Percentiles rank a stretch among this genome's conserved stretches.
Conservation (phyloP, 352 stramenopile genomes). For the Globisporangium perplexum region DNA sequence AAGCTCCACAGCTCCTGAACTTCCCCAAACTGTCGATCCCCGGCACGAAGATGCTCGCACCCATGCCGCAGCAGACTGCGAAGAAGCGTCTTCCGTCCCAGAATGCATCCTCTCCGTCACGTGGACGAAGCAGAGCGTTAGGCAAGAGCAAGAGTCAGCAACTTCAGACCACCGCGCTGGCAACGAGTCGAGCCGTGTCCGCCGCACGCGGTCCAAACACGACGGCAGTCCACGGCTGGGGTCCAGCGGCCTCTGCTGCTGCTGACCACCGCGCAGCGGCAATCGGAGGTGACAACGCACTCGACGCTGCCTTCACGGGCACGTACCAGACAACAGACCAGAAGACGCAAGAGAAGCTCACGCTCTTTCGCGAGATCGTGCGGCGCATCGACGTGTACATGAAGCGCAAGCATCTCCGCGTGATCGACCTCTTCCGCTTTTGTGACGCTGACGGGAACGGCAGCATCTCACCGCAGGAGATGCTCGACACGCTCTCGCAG, state of each 20-base stretch:
- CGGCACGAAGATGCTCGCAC: slow-evolving; percentile 25
- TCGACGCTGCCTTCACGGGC: slow-evolving; percentile 38
- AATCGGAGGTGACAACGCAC: neutral
- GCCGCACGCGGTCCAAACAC: no score
- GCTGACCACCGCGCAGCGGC: neutral
- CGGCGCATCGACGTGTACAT: slow-evolving; percentile 81
- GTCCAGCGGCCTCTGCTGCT: neutral
- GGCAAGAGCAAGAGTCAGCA: slow-evolving; percentile 13
- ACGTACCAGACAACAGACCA: slow-evolving; percentile 65
- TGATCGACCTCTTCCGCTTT: slow-evolving; percentile 85
- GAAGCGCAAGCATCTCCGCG: slow-evolving; percentile 75
- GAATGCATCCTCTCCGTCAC: neutral
- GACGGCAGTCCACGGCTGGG: neutral
- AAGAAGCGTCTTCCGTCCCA: slow-evolving; percentile 5
- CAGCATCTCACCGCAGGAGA: slow-evolving; percentile 71
- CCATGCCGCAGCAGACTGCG: neutral
- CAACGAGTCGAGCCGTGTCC: neutral
- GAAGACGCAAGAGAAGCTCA: slow-evolving; percentile 59
- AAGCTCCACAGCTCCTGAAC: slow-evolving; percentile 19
- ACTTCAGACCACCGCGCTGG: neutral
- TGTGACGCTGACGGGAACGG: slow-evolving; percentile 76
- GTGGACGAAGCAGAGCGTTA: neutral
- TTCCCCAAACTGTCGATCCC: slow-evolving; percentile 60
- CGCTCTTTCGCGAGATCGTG: slow-evolving; percentile 70
- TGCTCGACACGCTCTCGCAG: slow-evolving; percentile 79